Evolutionary conservation across 805 yeast genomes (phyloP).

Genomic region (Vanderwaltozyma polyspora): DNA sequence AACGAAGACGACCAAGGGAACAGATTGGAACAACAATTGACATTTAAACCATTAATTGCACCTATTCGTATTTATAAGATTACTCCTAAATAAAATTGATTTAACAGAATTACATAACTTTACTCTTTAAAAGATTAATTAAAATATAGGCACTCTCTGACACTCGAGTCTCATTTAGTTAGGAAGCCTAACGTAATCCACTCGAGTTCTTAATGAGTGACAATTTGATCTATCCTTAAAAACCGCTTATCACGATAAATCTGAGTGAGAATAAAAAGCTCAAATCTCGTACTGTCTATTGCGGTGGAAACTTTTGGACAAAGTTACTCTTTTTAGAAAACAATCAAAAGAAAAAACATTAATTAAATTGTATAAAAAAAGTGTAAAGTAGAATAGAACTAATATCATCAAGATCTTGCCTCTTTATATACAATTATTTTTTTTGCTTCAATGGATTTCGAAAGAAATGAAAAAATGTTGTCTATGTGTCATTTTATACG

Average conservation of each 20-base stretch:
- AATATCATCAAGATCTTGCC: no score
- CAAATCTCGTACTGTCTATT: conserved; percentile 49
- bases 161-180: conserved; percentile 25
- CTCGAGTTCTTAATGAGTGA: conserved; percentile 27
- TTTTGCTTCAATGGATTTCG: no score
- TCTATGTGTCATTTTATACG: no score
- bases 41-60: conserved; percentile 12
- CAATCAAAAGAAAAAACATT: conserved; percentile 18
- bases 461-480: no score
- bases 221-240: conserved; percentile 22
- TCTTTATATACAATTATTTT: no score
- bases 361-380: neutral
- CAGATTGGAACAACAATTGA: conserved; percentile 2
- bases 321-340: conserved; percentile 29
- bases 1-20: conserved; percentile 3
- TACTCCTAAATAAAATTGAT: conserved; percentile 1
- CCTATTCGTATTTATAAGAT: conserved; percentile 17
- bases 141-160: conserved; percentile 25
- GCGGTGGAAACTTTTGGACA: conserved; percentile 63
- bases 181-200: conserved; percentile 15
- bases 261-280: conserved; percentile 12
- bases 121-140: no score
- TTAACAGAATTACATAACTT: neutral
- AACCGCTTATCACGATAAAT: conserved; percentile 25
- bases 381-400: neutral